Percentiles rank a stretch among this genome's conserved stretches.
Evolutionary conservation across 1,139 yeast species (phyloP).

Genomic region (Blastobotrys indianensis): DNA sequence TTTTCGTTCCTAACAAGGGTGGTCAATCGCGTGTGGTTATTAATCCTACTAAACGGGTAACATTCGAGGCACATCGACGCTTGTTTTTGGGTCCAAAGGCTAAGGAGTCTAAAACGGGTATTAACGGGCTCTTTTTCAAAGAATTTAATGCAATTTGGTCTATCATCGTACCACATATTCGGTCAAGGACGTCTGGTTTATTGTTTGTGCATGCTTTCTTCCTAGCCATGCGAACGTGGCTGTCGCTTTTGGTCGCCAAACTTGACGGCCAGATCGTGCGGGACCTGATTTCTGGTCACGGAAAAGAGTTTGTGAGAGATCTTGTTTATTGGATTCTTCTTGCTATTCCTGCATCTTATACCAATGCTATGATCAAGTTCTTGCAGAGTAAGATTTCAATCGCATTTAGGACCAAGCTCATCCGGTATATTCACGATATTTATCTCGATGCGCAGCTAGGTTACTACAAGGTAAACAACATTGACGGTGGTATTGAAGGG

Average conservation of each 20-base stretch:
- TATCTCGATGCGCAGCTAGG: constrained; percentile 77
- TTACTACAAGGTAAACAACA: constrained; percentile 59
- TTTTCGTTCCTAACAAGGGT: constrained; percentile 43
- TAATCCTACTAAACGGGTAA: constrained; percentile 53
- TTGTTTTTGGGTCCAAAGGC: constrained; percentile 49
- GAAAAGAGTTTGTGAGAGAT: constrained; percentile 68
- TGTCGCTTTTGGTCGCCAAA: constrained; percentile 78
- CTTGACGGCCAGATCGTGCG: constrained; percentile 90
- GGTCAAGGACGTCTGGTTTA: constrained; percentile 61
- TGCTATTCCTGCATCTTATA: constrained; percentile 90
- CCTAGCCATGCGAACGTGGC: constrained; percentile 77
- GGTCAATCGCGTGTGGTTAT: constrained; percentile 48
- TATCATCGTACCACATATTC: constrained; percentile 69
- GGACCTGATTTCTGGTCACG: constrained; percentile 79
- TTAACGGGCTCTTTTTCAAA: constrained; percentile 58
- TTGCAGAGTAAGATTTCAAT: constrained; percentile 71
- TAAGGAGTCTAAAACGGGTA: constrained; percentile 33
- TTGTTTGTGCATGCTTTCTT: constrained; percentile 69
- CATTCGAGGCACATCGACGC: constrained; percentile 64
- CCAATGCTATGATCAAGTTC: constrained; percentile 84
- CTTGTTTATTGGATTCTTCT: constrained; percentile 79
- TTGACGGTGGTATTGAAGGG: constrained; percentile 42
- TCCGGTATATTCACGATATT: constrained; percentile 84
- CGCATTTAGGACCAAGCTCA: constrained; percentile 78
- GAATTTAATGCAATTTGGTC: constrained; percentile 76